A percentile compares a stretch with the other conserved stretches of the same genome.
Conservation (phyloP, 2,329 filamentous ascomycete genomes). For the Colletotrichum agaves region DNA sequence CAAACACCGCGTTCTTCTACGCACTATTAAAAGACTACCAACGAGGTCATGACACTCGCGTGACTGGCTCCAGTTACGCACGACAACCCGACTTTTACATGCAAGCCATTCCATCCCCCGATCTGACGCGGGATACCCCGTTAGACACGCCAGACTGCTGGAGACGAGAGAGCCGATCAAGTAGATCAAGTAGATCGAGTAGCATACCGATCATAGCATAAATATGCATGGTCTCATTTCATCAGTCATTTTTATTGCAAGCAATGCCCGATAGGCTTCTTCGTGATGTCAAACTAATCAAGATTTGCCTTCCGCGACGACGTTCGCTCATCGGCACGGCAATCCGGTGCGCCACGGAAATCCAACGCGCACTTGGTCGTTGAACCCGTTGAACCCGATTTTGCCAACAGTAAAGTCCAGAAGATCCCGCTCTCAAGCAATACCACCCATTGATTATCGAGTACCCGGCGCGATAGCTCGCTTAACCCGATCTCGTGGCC, state of each 20-base stretch:
- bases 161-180: slow-evolving; percentile 18
- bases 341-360: not conserved
- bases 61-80: slow-evolving; percentile 23
- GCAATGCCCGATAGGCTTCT: not conserved
- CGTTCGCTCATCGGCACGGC: not conserved
- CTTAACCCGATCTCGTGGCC: not conserved
- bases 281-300: not conserved
- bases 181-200: slow-evolving; percentile 24
- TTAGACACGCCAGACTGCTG: slow-evolving; percentile 17
- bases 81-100: slow-evolving; percentile 31
- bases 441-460: too few relatives aligned
- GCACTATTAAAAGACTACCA: slow-evolving; percentile 43
- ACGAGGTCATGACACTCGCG: slow-evolving; percentile 40
- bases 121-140: slow-evolving; percentile 1
- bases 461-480: too few relatives aligned
- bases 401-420: too few relatives aligned
- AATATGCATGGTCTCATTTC: not conserved
- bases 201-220: slow-evolving; percentile 24
- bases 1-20: slow-evolving; percentile 46
- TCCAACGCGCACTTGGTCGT: not conserved
- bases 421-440: too few relatives aligned
- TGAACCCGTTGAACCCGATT: not conserved
- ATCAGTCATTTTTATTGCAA: not conserved
- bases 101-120: slow-evolving; percentile 29
- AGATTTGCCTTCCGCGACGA: not conserved